These are phyloP conservation scores for Talaromyces sp. DNA, from an alignment of 2,329 filamentous ascomycete species.

Conservation along the genomic window DNA sequence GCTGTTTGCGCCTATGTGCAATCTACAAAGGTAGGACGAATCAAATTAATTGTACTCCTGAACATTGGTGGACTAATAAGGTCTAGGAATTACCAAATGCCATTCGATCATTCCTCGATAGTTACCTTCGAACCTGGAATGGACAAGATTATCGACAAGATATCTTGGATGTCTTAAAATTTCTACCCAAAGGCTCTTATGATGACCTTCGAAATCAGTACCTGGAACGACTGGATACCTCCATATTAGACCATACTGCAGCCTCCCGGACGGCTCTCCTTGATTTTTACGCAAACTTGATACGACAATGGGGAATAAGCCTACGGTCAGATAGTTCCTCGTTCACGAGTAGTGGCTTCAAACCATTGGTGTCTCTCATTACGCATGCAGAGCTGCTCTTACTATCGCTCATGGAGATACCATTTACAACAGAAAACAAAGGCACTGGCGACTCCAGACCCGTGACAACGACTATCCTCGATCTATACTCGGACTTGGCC, in stretches of 20 bases:
- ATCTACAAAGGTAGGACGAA: constrained; percentile 37
- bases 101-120: constrained; percentile 42
- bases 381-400: constrained; percentile 55
- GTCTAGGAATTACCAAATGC: constrained; percentile 35
- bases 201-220: constrained; percentile 39
- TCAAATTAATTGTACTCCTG: background rate
- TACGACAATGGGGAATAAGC: constrained; percentile 54
- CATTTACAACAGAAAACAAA: constrained; percentile 31
- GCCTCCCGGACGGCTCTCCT: constrained; percentile 62
- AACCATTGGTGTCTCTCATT: constrained; percentile 45
- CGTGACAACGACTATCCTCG: constrained; percentile 55
- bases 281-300: constrained; percentile 64
- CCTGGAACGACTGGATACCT: constrained; percentile 42
- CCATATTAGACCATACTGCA: constrained; percentile 38
- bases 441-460: constrained; percentile 26
- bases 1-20: constrained; percentile 37
- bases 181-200: constrained; percentile 32
- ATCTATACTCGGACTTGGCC: constrained; percentile 67
- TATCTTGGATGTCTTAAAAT: constrained; percentile 37
- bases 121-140: constrained; percentile 62
- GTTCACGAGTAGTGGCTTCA: constrained; percentile 29
- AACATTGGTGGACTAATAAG: constrained; percentile 15
- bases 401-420: constrained; percentile 60
- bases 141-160: constrained; percentile 55
- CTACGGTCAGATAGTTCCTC: constrained; percentile 32